Evolutionary conservation across 108 stramenopile genomes (phyloP), one percentile per base, ranked within the genome.

Genomic region (Aurantiochytrium sp.): DNA sequence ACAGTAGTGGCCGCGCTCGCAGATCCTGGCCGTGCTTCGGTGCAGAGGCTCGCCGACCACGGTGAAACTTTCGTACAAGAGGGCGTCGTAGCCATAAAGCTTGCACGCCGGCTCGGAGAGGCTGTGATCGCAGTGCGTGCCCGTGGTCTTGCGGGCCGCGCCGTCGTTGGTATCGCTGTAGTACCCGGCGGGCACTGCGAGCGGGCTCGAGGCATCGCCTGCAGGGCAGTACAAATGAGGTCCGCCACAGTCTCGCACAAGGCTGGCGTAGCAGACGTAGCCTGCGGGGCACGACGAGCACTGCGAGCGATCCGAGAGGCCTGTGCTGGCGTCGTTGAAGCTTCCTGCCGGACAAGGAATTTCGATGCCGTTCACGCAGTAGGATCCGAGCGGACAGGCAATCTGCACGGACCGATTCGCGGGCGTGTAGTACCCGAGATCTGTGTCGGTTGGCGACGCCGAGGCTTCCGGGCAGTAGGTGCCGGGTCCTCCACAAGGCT

Each of bases 1-100:
- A 55, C 90, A 90, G 19, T 85, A 90, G 36, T 88, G 81, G 5
- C 90, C 90, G 39, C 86, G 89, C 87, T 90, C 89, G 37, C 90
- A 90, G 85, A 89, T 39, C 41, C 19, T 52, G 4, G 36, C 85
- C 27, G 5, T 22, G 19, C 17, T 15, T 55, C 39, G 37, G 42
- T 89, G 48, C 89, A 89, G 68, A 24, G 12, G 37, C 42, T 90
- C 87, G 6, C 86, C 4, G 55, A 87, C 85, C 19, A 89, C 69
- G 39, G 89, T 89, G 68, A 87, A 87, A 4, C 68, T 39, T 21
- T 87, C 69, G 19, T 68, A 89, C 45, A 50, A 37, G 1, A 90
- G 86, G 32, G 68, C 37, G n/a, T 34, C 45, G n/a, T 90, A 89
- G 22, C 69, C 88, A 21, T 36, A 24, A 5, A 88, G 55, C 22